phyloP scores from a whole-genome alignment of 2,329 filamentous ascomycete genomes.

The Aspergillus ustus region DNA sequence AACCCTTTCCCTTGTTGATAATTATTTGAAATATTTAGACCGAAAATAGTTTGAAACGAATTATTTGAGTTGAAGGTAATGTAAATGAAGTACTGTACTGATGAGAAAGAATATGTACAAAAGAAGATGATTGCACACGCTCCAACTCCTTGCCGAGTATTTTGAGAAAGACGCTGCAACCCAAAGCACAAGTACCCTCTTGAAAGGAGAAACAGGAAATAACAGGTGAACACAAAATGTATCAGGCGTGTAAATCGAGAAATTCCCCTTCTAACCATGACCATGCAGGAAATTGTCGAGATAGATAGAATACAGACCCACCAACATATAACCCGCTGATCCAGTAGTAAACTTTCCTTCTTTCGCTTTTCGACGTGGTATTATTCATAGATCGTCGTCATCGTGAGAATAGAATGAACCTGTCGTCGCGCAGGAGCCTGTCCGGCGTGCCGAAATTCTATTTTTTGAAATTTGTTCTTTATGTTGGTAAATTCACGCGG shows the following conservation, averaged over 20 bases:
- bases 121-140: constrained; percentile 22
- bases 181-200: constrained; percentile 16
- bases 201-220: constrained; percentile 3
- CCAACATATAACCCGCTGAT: constrained; percentile 5
- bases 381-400: constrained; percentile 23
- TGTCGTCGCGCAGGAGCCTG: constrained; percentile 16
- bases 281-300: constrained; percentile 10
- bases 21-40: background rate
- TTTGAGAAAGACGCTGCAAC: constrained; percentile 23
- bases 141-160: constrained; percentile 27
- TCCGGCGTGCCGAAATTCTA: constrained; percentile 16
- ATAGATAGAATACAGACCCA: constrained; percentile 14
- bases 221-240: constrained; percentile 3
- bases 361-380: constrained; percentile 15
- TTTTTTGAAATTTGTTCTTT: background rate
- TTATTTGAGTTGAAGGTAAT: background rate
- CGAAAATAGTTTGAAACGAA: background rate
- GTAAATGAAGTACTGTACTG: constrained; percentile 9
- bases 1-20: background rate
- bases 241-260: constrained; percentile 8
- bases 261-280: constrained; percentile 10
- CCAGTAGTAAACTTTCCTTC: constrained; percentile 13
- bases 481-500: constrained; percentile 30
- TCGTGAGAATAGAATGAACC: constrained; percentile 20
- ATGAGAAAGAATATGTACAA: constrained; percentile 25